Evolutionary conservation across 441 rosid species (phyloP).

Genomic region (Eruca vesicaria): DNA sequence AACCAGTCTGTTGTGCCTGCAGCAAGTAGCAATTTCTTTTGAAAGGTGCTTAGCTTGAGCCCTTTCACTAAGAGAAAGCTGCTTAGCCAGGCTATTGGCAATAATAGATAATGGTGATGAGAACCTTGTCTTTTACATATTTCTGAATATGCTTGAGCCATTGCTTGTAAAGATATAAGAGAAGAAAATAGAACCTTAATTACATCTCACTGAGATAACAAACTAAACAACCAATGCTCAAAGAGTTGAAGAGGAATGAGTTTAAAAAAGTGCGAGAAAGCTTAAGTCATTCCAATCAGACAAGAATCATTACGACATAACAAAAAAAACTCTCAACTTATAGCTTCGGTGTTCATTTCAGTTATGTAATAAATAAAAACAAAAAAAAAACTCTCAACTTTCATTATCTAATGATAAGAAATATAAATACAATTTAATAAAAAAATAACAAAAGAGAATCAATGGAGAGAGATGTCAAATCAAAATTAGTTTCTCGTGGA

Average conservation of each 20-base stretch:
- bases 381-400: not conserved
- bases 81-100: too few species aligned
- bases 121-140: too few species aligned
- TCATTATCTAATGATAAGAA: not conserved
- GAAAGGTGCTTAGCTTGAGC: conserved; percentile 54
- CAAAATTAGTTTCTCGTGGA: conserved; percentile 8
- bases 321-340: too few species aligned
- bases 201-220: conserved; percentile 22
- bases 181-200: too few species aligned
- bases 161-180: too few species aligned
- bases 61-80: too few species aligned
- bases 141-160: too few species aligned
- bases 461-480: conserved; percentile 20
- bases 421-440: not conserved
- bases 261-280: conserved; percentile 11
- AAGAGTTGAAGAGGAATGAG: conserved; percentile 29
- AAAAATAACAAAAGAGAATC: not conserved
- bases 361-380: conserved; percentile 5
- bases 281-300: too few species aligned
- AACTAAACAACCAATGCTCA: conserved; percentile 21
- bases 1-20: conserved; percentile 75
- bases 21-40: conserved; percentile 68
- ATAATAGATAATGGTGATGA: too few species aligned
- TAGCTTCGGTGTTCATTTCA: conserved; percentile 45
- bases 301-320: conserved; percentile 67